Evolutionary conservation across 768 basidiomycete genomes (phyloP).

Genomic region (Flagelloscypha sp.): DNA sequence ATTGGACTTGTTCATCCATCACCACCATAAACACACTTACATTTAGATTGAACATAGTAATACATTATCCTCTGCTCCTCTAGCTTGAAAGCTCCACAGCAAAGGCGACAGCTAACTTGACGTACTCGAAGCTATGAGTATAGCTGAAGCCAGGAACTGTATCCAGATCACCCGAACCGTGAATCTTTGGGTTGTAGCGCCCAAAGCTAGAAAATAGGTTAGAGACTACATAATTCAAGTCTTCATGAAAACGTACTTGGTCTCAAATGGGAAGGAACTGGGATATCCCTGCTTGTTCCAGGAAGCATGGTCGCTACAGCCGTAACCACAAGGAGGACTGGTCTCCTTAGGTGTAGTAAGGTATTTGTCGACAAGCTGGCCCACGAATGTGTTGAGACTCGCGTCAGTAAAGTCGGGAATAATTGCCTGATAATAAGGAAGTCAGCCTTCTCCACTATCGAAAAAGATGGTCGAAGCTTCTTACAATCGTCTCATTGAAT

Average conservation of each 20-base stretch:
- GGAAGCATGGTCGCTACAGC: constrained; percentile 27
- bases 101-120: constrained; percentile 48
- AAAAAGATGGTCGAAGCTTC: too few species aligned
- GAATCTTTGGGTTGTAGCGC: constrained; percentile 19
- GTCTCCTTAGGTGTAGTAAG: constrained; percentile 31
- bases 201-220: constrained; percentile 8
- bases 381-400: background rate
- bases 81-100: constrained; percentile 37
- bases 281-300: constrained; percentile 37
- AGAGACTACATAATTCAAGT: constrained; percentile 6
- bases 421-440: constrained; percentile 34
- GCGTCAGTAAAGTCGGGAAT: constrained; percentile 9
- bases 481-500: too few species aligned
- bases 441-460: too few species aligned
- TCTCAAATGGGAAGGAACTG: constrained; percentile 31
- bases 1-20: too few species aligned
- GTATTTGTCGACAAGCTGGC: constrained; percentile 31
- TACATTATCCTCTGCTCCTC: too few species aligned
- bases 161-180: constrained; percentile 24
- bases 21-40: too few species aligned
- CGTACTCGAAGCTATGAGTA: constrained; percentile 44
- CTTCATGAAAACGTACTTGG: constrained; percentile 19
- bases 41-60: too few species aligned
- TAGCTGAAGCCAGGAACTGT: constrained; percentile 29
- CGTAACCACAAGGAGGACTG: constrained; percentile 25